Evolutionary conservation across 2,329 filamentous ascomycete genomes (phyloP), one percentile per base, ranked within the genome.

Genomic region (Exophiala sp.): DNA sequence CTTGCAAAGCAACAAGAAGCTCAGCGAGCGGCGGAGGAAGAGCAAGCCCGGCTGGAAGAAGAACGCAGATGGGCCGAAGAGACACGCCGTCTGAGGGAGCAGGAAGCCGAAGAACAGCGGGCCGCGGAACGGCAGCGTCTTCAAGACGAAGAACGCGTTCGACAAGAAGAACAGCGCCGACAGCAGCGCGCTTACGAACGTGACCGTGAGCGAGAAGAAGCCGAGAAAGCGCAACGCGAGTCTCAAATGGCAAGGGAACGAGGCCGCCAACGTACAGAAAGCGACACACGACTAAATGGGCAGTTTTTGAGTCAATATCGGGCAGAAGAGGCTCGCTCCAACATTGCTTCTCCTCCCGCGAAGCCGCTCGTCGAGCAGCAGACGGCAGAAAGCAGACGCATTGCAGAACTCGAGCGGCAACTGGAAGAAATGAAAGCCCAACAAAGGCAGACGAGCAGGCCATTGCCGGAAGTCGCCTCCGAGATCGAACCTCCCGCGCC

Each of bases 291-390:
- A 55, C 73, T 95, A 18, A 84, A 83, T 53, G 89, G 89, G 2
- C 89, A 95, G 64, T 90, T 84, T 60, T 76, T 95, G 43, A 91
- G 86, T 63, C 86, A 95, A 64, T 95, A 95, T 65, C 85, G 88
- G 65, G 81, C 83, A 16, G 83, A 88, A 58, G 81, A 86, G 64
- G 66, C 74, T 54, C 63, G 67, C 13, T 30, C 23, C 46, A 58
- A 61, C 49, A 64, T 63, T 29, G n/a, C 21, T 21, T 22, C 48
- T 18, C 48, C 48, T n/a, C 48, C 40, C 3, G 74, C 46, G 77
- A 69, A 53, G 72, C 71, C 19, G 7, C 30, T 51, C 19, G 37
- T 45, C 10, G 30, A 52, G 68, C 56, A 60, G 38, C 46, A 50
- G 37, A 48, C 57, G 5, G 47, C 73, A 2, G 79, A 91, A 65